Evolutionary conservation across 306 rosid species (phyloP), one percentile per base, ranked within the genome.

Genomic region (Cucurbita moschata): DNA sequence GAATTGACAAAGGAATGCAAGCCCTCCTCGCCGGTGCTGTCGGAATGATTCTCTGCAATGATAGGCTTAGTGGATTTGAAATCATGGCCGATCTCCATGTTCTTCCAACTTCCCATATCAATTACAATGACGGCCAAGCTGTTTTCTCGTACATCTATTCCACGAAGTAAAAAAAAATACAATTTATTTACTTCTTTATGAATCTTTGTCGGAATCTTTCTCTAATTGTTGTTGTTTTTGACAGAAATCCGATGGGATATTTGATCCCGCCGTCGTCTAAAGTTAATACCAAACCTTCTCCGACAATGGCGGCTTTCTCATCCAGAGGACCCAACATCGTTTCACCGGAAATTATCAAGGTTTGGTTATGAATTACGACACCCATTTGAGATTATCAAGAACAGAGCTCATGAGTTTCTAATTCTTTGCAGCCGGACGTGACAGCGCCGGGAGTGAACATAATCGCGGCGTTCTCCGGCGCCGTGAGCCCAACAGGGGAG

Each of bases 281-380:
- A 50, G 15, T 79, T 7, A 9, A 77, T 26, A 56, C 52, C 21
- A 83, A 82, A 73, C 97, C 91, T 73, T 75, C 88, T 73, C 97
- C 97, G 38, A 37, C 4, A 73, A 82, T 89, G 87, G 96, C 91
- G 5, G n/a, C 72, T 10, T 91, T 91, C 84, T 91, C 96, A 14
- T 89, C 97, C 2, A 72, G 77, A 72, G 93, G 96, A 19, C 96
- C 97, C 4, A 89, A 85, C 76, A 10, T 6, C 3, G 3, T 87
- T 70, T 86, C 96, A 35, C 91, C 80, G 3, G 82, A 84, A 74
- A 81, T 87, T 51, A 88, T 87, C 39, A 87, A 83, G 88, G 90
- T 86, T 50, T 50, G 7, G 16, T 49, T 49, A 30, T 3, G 35
- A 30, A 30, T 30, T 30, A 30, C 0, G 4, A 30, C 35, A 30